Conservation (phyloP, 2,329 filamentous ascomycete genomes). For the Cytospora mali region DNA sequence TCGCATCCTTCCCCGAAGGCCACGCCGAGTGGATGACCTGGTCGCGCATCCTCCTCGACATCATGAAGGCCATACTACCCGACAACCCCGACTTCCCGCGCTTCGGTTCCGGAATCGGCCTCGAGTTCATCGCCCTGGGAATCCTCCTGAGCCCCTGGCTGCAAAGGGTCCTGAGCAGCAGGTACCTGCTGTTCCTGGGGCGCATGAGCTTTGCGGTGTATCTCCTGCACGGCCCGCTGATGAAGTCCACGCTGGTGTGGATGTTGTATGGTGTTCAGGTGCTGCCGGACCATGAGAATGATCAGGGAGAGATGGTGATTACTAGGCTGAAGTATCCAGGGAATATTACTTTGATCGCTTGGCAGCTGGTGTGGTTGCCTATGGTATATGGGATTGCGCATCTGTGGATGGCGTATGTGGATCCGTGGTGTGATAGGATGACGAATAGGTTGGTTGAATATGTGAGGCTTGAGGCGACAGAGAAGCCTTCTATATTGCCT, state of each 20-base stretch:
- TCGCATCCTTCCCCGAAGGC: constrained; percentile 63
- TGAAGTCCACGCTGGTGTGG: constrained; percentile 62
- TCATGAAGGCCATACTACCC: constrained; percentile 49
- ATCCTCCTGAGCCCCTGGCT: constrained; percentile 55
- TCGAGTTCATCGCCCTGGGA: constrained; percentile 50
- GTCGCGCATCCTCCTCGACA: constrained; percentile 49
- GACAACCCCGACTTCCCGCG: constrained; percentile 49
- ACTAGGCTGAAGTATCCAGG: constrained; percentile 42
- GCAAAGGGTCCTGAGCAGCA: constrained; percentile 56
- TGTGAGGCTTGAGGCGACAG: constrained; percentile 28
- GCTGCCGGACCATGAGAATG: constrained; percentile 41
- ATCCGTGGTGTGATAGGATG: constrained; percentile 52
- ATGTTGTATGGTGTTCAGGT: constrained; percentile 54
- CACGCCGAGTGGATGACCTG: constrained; percentile 56
- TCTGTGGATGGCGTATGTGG: constrained; percentile 56
- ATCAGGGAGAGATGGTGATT: constrained; percentile 39
- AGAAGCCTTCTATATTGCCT: constrained; percentile 29
- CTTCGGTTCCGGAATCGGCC: constrained; percentile 43
- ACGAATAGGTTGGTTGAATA: constrained; percentile 42
- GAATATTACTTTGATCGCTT: constrained; percentile 41
- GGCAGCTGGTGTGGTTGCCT: constrained; percentile 49
- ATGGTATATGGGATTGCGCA: constrained; percentile 50
- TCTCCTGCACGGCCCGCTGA: constrained; percentile 62
- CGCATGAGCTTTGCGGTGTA: constrained; percentile 68
- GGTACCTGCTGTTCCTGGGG: constrained; percentile 62